Conservation (phyloP, 106 monocot genomes). For the Agapanthus africanus region DNA sequence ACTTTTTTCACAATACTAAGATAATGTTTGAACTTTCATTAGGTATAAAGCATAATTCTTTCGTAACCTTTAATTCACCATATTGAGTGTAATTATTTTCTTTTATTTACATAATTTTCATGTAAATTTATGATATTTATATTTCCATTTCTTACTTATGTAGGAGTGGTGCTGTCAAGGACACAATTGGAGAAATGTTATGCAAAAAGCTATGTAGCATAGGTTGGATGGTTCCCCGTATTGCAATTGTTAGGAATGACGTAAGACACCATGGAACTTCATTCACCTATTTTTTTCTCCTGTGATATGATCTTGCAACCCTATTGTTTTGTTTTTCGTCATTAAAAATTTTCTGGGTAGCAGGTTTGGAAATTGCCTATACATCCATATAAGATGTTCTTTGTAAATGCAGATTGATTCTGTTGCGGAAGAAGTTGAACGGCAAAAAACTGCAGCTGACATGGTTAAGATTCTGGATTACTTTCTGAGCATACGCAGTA, state of each 20-base stretch:
- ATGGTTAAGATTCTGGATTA: slow-evolving; percentile 61
- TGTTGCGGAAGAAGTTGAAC: slow-evolving; percentile 82
- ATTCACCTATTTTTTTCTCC: neutral
- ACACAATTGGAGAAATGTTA: slow-evolving; percentile 46
- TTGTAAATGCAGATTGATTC: slow-evolving; percentile 74
- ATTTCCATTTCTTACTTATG: neutral
- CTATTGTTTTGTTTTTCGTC: neutral
- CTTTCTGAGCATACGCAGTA: too few species aligned
- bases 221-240: slow-evolving; percentile 72
- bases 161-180: slow-evolving; percentile 67
- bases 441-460: slow-evolving; percentile 46
- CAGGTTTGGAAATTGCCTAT: neutral
- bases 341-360: neutral
- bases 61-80: too few species aligned
- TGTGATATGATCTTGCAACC: neutral
- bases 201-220: slow-evolving; percentile 85
- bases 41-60: too few species aligned
- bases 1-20: too few species aligned
- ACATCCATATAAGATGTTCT: slow-evolving; percentile 2
- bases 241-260: slow-evolving; percentile 60
- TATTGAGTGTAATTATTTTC: too few species aligned
- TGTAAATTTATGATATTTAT: neutral
- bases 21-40: too few species aligned
- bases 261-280: too few species aligned
- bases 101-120: neutral